Percentiles rank a stretch among this genome's conserved stretches.
These are phyloP conservation scores for Westerdykella ornata DNA, from an alignment of 2,329 filamentous ascomycete species.

Conservation along the genomic window DNA sequence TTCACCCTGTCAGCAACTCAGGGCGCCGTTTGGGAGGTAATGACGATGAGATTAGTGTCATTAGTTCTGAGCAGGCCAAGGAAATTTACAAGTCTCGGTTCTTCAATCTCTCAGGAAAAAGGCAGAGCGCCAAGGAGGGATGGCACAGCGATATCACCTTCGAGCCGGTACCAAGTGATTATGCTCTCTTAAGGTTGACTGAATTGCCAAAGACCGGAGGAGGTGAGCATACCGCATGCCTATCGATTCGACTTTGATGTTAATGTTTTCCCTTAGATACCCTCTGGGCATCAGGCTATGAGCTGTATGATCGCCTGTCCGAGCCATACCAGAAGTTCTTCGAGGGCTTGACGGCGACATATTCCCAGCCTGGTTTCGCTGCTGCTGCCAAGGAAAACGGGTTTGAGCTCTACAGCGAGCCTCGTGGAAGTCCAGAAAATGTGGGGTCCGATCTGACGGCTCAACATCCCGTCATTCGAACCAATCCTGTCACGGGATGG, in stretches of 20 bases:
- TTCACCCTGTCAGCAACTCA: constrained; percentile 51
- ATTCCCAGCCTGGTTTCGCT: constrained; percentile 40
- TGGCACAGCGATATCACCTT: constrained; percentile 50
- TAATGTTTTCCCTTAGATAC: constrained; percentile 16
- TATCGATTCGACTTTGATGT: neutral
- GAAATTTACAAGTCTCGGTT: constrained; percentile 27
- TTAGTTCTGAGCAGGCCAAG: constrained; percentile 33
- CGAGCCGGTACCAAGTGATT: constrained; percentile 37
- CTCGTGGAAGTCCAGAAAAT: constrained; percentile 51
- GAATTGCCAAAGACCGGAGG: constrained; percentile 30
- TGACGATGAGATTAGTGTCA: constrained; percentile 37
- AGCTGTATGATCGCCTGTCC: constrained; percentile 47
- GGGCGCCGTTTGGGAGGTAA: constrained; percentile 38
- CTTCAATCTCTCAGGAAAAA: constrained; percentile 16
- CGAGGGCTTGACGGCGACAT: constrained; percentile 42
- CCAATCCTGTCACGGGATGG: constrained; percentile 36
- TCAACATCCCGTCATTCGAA: constrained; percentile 52
- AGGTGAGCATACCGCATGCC: constrained; percentile 38
- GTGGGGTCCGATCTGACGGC: constrained; percentile 46
- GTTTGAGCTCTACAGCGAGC: constrained; percentile 44
- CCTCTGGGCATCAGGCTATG: constrained; percentile 34
- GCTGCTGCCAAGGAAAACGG: constrained; percentile 35
- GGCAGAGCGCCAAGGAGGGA: constrained; percentile 44
- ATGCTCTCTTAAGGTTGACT: constrained; percentile 32
- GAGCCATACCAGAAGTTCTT: constrained; percentile 46